Percentiles rank a stretch among this genome's conserved stretches.
phyloP scores from a whole-genome alignment of 2,329 filamentous ascomycete species.

The Bipolaris victoriae region DNA sequence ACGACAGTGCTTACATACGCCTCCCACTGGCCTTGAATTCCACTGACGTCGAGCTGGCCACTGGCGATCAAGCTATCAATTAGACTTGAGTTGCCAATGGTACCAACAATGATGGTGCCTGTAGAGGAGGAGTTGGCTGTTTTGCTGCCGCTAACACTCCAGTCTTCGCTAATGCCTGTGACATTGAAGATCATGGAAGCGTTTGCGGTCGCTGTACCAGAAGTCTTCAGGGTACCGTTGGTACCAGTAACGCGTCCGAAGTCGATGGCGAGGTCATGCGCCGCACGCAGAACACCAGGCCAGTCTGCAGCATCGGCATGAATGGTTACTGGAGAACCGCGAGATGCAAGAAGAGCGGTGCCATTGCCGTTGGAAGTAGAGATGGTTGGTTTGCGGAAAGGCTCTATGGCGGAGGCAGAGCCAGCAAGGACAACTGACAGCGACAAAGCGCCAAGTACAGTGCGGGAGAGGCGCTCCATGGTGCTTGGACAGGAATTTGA shows the following conservation, averaged over 20 bases:
- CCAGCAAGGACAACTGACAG: slow-evolving; percentile 29
- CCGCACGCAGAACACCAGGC: slow-evolving; percentile 71
- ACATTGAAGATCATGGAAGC: slow-evolving; percentile 52
- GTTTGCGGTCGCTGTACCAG: slow-evolving; percentile 59
- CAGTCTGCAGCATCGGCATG: slow-evolving; percentile 59
- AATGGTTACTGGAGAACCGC: slow-evolving; percentile 38
- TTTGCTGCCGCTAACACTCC: slow-evolving; percentile 34
- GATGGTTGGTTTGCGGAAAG: slow-evolving; percentile 59
- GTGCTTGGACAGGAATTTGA: slow-evolving; percentile 10
- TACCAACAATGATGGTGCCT: slow-evolving; percentile 70
- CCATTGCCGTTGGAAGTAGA: slow-evolving; percentile 53
- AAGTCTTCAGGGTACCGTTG: slow-evolving; percentile 63
- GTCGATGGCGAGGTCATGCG: slow-evolving; percentile 69
- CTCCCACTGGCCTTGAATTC: slow-evolving; percentile 71
- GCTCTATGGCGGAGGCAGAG: slow-evolving; percentile 38
- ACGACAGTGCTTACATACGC: slow-evolving; percentile 68
- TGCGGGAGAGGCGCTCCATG: slow-evolving; percentile 42
- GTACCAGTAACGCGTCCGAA: slow-evolving; percentile 73
- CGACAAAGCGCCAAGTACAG: slow-evolving; percentile 34
- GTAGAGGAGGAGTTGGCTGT: slow-evolving; percentile 16
- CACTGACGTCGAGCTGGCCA: slow-evolving; percentile 63
- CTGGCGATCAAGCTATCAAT: slow-evolving; percentile 64
- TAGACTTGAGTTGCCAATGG: slow-evolving; percentile 67
- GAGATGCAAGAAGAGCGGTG: slow-evolving; percentile 39
- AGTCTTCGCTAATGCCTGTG: slow-evolving; percentile 47